phyloP scores from a whole-genome alignment of 1,284 basidiomycete genomes.

The Moesziomyces globuligerus region DNA sequence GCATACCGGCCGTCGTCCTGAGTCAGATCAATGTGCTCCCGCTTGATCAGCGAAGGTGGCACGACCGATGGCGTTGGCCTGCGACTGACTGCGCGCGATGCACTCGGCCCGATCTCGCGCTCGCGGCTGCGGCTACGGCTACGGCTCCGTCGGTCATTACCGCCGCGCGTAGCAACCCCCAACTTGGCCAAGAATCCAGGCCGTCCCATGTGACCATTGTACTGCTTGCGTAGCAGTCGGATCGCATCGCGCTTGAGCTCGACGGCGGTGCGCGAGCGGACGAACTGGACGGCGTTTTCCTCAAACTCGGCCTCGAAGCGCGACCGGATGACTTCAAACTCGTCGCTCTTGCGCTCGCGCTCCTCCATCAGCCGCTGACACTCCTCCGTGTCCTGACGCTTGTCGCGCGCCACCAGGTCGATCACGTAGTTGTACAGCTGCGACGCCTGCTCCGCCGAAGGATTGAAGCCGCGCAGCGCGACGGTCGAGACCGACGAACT shows the following conservation, averaged over 20 bases:
- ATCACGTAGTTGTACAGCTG: slow-evolving; percentile 3
- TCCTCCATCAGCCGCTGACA: not conserved
- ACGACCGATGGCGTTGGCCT: not conserved
- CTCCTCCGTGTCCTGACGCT: slow-evolving; percentile 1
- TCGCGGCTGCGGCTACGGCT: slow-evolving; percentile 11
- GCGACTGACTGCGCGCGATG: not conserved
- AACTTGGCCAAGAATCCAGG: not conserved
- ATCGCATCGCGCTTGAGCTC: slow-evolving; percentile 13
- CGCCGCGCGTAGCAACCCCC: not conserved
- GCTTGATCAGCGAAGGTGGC: not conserved
- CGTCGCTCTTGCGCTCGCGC: not conserved
- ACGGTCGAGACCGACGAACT: not conserved
- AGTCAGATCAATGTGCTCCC: slow-evolving; percentile 4
- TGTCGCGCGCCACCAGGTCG: slow-evolving; percentile 7
- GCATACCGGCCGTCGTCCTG: not conserved
- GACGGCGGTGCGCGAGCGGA: not conserved
- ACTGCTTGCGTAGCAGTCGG: slow-evolving; percentile 5
- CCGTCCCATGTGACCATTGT: not conserved
- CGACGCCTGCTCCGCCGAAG: not conserved
- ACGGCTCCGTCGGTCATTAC: slow-evolving; percentile 6
- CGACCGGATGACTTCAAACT: not conserved
- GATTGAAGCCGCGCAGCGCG: not conserved
- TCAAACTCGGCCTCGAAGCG: not conserved
- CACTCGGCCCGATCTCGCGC: not conserved
- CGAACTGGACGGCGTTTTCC: not conserved